Conservation (phyloP, 2,329 filamentous ascomycete species). For the Gnomoniopsis smithogilvyi region DNA sequence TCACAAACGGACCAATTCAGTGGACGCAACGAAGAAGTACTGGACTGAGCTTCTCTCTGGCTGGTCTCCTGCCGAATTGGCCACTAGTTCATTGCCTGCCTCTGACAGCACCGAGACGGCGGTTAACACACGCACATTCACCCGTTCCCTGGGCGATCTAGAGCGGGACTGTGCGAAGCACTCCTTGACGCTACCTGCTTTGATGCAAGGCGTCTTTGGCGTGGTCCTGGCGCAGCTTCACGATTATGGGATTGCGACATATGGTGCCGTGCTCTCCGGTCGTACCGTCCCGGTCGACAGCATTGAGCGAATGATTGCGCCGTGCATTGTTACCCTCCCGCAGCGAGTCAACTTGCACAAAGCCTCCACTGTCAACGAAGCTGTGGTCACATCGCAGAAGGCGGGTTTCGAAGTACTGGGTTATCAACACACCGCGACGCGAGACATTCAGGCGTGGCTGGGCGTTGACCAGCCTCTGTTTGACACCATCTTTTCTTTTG, state of each 20-base stretch:
- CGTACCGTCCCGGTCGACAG: constrained; percentile 42
- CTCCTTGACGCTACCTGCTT: constrained; percentile 28
- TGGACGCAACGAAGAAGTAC: constrained; percentile 24
- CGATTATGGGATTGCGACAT: constrained; percentile 21
- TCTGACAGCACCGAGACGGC: neutral
- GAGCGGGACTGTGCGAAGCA: constrained; percentile 25
- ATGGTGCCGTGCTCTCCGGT: constrained; percentile 40
- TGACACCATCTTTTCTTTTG: constrained; percentile 32
- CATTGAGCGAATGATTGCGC: constrained; percentile 30
- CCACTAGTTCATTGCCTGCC: too few relatives aligned
- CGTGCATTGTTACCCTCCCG: constrained; percentile 35
- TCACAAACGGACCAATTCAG: too few relatives aligned
- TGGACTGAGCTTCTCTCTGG: constrained; percentile 25
- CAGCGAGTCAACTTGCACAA: constrained; percentile 26
- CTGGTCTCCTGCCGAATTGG: constrained; percentile 21
- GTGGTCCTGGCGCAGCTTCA: constrained; percentile 29
- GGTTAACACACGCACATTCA: constrained; percentile 16
- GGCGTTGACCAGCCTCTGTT: constrained; percentile 29
- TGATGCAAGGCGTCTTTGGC: constrained; percentile 31
- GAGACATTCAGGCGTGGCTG: constrained; percentile 33
- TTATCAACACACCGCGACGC: constrained; percentile 32
- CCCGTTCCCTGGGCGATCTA: constrained; percentile 23
- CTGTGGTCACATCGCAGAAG: constrained; percentile 23
- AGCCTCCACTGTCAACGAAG: constrained; percentile 22
- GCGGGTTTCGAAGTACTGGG: constrained; percentile 27